Base-by-base conservation (phyloP, 257 asterid species). In the Solanum pinnatisectum region DNA sequence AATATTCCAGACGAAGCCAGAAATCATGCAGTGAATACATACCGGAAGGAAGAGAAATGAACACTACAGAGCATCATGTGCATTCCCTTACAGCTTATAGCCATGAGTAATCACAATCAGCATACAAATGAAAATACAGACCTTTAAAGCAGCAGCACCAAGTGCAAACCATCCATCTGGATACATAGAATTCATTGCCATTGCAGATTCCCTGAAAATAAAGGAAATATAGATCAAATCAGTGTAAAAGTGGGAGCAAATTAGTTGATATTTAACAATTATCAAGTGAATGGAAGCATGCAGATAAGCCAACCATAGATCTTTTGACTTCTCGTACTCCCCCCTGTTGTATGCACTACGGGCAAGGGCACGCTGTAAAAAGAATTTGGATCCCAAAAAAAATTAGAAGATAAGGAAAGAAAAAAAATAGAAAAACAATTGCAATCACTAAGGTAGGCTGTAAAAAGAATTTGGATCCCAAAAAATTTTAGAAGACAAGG, bases 111-210 rank as follows among this genome's bases (percentile, higher is more conserved):
- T 49, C 30, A 30, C 36, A 52, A 30, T 52, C 86, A 81, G 36
- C 68, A 82, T 49, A 49, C 30, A 49, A 56, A 49, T 11, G 23
- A 30, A 82, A 72, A 70, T 18, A 39, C 27, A 22, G 6, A 89
- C 91, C 93, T 97, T 97, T 87, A 97, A 91, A 86, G 98, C 95
- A 89, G 99, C 98, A 49, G 98, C 96, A 78, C 99, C 99, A 74
- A 97, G 93, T 33, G 98, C 98, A 90, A 97, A 97, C 99, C 99
- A 97, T 89, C 99, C 99, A 90, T 95, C 96, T 42, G 95, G 97
- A 91, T 97, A 87, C 90, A 96, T 67, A 88, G 99, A 94, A 89
- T 97, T 97, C 90, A 97, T 88, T 88, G 92, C 89, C 98, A 97
- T 93, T 68, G 99, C 99, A 33, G 98, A 95, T 76, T 92, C 98